Conservation (phyloP, 2,329 filamentous ascomycete genomes). For the Neofusicoccum kwambonambiense region DNA sequence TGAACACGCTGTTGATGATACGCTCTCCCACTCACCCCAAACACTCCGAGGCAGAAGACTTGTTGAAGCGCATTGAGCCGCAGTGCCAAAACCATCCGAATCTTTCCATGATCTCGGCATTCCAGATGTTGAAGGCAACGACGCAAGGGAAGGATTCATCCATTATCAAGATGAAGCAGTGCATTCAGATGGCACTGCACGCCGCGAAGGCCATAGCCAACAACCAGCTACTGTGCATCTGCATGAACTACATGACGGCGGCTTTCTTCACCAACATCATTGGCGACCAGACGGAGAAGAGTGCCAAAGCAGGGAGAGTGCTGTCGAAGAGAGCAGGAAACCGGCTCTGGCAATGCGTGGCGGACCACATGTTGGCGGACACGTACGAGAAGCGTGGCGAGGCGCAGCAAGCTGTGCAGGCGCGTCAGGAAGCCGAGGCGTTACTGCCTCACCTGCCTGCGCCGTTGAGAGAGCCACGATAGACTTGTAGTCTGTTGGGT, state of each 20-base stretch:
- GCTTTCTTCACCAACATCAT: constrained; percentile 80
- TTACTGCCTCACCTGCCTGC: constrained; percentile 27
- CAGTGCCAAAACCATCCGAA: constrained; percentile 70
- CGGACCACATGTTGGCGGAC: constrained; percentile 73
- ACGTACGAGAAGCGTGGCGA: constrained; percentile 73
- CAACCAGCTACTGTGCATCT: constrained; percentile 76
- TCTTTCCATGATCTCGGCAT: constrained; percentile 73
- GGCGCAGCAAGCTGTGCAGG: constrained; percentile 48
- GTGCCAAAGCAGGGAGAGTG: constrained; percentile 49
- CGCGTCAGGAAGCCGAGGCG: constrained; percentile 44
- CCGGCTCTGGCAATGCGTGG: constrained; percentile 57
- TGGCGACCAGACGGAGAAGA: constrained; percentile 58
- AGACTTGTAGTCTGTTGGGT: neutral
- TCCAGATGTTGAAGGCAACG: constrained; percentile 67
- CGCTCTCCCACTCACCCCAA: constrained; percentile 34
- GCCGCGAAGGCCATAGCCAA: constrained; percentile 70
- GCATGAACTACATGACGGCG: constrained; percentile 80
- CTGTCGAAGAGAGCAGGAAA: constrained; percentile 53
- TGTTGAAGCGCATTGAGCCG: constrained; percentile 64
- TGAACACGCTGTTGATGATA: constrained; percentile 51
- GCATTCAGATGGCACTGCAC: constrained; percentile 70
- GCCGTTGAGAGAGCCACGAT: constrained; percentile 20
- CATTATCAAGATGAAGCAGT: constrained; percentile 75
- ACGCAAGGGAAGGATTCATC: constrained; percentile 35
- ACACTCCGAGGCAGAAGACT: constrained; percentile 54